These are phyloP conservation scores for Pseudohyphozyma bogoriensis DNA, from an alignment of 768 basidiomycete genomes.

Conservation along the genomic window DNA sequence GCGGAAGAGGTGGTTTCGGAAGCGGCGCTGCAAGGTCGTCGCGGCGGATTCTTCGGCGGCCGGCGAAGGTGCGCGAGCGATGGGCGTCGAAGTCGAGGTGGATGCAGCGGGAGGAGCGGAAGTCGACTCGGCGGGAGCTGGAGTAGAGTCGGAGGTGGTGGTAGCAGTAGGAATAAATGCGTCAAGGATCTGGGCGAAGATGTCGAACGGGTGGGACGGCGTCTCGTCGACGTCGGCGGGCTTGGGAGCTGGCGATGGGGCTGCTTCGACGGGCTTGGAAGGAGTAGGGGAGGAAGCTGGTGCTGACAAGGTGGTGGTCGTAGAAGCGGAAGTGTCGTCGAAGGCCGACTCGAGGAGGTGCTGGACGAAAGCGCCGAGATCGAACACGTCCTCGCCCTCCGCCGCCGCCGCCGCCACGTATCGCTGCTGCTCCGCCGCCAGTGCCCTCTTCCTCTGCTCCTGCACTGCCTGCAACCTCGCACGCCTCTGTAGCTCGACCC, in stretches of 20 bases:
- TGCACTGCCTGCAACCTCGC: too few relatives aligned
- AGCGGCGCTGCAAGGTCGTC: conserved; percentile 1
- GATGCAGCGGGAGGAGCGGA: not conserved
- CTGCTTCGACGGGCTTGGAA: too few relatives aligned
- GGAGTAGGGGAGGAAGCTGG: too few relatives aligned
- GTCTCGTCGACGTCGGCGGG: not conserved
- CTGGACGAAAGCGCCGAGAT: too few relatives aligned
- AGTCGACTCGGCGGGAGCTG: not conserved
- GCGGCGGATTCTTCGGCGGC: not conserved
- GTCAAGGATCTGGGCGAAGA: too few relatives aligned
- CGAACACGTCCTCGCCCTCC: not conserved
- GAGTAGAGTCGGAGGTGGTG: not conserved
- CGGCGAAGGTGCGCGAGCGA: not conserved
- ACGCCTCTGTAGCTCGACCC: not conserved
- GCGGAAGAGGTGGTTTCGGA: conserved; percentile 3
- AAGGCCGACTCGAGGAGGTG: too few relatives aligned
- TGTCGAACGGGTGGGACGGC: not conserved
- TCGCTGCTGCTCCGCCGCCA: not conserved
- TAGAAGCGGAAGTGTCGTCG: not conserved
- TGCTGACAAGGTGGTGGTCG: not conserved
- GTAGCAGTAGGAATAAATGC: not conserved
- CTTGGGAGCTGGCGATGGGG: not conserved
- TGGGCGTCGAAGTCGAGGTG: not conserved
- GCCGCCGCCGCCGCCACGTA: not conserved
- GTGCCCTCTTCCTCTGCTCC: not conserved